Evolutionary conservation across 441 rosid species (phyloP), one percentile per base, ranked within the genome.

Genomic region (Manihot esculenta): DNA sequence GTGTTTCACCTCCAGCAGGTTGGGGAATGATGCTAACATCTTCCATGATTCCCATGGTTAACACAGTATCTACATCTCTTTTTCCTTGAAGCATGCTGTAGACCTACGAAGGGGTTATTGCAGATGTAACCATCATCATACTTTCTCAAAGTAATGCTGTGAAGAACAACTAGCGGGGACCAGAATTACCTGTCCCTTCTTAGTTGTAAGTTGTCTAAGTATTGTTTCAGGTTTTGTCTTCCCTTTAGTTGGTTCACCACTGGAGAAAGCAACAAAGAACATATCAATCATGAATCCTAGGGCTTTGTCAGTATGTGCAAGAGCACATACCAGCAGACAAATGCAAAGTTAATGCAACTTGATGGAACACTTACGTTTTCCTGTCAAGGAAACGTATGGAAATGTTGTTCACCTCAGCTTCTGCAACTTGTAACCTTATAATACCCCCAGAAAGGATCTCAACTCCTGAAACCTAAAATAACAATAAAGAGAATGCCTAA

Each of bases 51-150:
- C 97, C 96, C 97, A 89, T 89, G 48, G 91, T 87, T 74, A 85
- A 76, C 64, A 89, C 86, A 44, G 94, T 87, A 80, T 92, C 98
- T 62, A 84, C 98, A 75, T 95, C 97, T 72, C 97, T 85, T 80
- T 92, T 92, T 72, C 99, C 97, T 82, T 91, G 98, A 82, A 90
- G 87, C 98, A 91, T 86, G 79, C 97, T 95, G 80, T 92, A 91
- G 12, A 91, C 96, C 98, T 94, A 72, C 67, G 78, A 30, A 74
- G 18, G 41, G 59, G 63, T 42, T 12, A 58, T 42, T 41, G 9
- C 27, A 74, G 63, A 66, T 27, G 65, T n/a, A n/a, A 51, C n/a
- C 55, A 51, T 51, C n/a, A 51, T 51, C 55, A 51, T n/a, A 51
- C 55, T 51, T 48, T 17, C 53, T 7, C 21, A 51, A 58, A 64